phyloP scores from a whole-genome alignment of 1,139 yeast species.

The Ogataea hybrid region DNA sequence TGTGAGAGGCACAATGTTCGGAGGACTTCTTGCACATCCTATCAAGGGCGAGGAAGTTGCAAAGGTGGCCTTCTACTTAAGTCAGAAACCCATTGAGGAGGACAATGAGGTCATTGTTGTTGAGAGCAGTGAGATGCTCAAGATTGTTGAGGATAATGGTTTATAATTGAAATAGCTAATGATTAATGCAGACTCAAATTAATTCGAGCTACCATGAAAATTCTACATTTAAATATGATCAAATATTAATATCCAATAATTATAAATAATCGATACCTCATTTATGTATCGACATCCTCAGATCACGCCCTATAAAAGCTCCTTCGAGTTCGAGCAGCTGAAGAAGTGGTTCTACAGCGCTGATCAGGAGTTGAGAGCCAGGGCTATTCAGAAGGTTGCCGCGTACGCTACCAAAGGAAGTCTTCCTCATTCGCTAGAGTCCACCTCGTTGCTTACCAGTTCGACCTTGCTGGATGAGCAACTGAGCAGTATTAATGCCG shows the following conservation, averaged over 20 bases:
- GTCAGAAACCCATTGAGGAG: slow-evolving; percentile 22
- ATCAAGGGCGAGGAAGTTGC: slow-evolving; percentile 51
- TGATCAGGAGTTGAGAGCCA: slow-evolving; percentile 34
- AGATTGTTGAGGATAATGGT: slow-evolving; percentile 15
- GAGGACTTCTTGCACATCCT: slow-evolving; percentile 21
- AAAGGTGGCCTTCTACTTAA: slow-evolving; percentile 37
- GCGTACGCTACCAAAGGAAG: slow-evolving; percentile 66
- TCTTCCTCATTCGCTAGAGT: slow-evolving; percentile 77
- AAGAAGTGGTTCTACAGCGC: slow-evolving; percentile 55
- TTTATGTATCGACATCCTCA: slow-evolving; percentile 24
- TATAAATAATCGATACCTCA: neutral
- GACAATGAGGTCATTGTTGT: slow-evolving; percentile 26
- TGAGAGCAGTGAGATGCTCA: slow-evolving; percentile 22
- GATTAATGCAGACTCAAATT: neutral
- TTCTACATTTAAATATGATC: neutral
- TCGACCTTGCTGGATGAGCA: slow-evolving; percentile 48
- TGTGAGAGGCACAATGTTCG: slow-evolving; percentile 35
- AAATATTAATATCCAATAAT: neutral
- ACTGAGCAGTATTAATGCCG: slow-evolving; percentile 25
- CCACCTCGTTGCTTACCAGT: slow-evolving; percentile 62
- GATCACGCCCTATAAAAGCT: slow-evolving; percentile 48
- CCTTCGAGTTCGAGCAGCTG: slow-evolving; percentile 50
- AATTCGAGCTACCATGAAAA: neutral
- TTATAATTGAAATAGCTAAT: slow-evolving; percentile 1
- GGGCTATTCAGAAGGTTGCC: slow-evolving; percentile 61